Conservation (phyloP, 176 grass and related monocot genomes). For the Cenchrus americanus region DNA sequence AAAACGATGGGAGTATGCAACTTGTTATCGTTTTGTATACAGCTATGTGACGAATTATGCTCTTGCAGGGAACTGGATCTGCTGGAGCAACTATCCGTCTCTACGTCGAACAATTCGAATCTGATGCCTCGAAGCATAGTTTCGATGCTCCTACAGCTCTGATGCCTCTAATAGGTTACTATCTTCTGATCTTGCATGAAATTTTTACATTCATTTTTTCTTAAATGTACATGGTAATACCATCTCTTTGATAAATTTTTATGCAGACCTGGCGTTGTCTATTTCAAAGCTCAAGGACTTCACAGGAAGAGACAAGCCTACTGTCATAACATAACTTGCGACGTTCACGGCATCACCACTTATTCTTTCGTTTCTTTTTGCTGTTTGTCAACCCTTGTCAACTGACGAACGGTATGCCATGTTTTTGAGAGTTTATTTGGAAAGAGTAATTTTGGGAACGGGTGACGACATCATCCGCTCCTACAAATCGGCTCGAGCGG, state of each 20-base stretch:
- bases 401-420: background rate
- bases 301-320: constrained; percentile 84
- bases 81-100: constrained; percentile 84
- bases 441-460: background rate
- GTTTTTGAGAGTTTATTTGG: constrained; percentile 30
- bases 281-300: constrained; percentile 86
- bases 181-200: constrained; percentile 6
- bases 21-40: background rate
- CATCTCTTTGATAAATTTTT: constrained; percentile 15
- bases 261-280: constrained; percentile 76
- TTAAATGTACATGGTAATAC: constrained; percentile 12
- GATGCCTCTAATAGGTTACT: constrained; percentile 76
- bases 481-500: too few species aligned
- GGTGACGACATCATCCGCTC: too few species aligned
- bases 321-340: constrained; percentile 69
- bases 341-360: background rate
- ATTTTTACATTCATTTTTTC: background rate
- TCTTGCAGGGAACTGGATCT: constrained; percentile 84
- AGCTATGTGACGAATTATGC: background rate
- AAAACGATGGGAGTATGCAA: background rate
- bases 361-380: constrained; percentile 38
- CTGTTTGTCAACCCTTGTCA: background rate
- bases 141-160: constrained; percentile 75
- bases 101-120: constrained; percentile 87
- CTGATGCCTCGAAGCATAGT: constrained; percentile 70